phyloP scores from a whole-genome alignment of 495 filamentous ascomycete genomes.

The Aspergillus ostianus region DNA sequence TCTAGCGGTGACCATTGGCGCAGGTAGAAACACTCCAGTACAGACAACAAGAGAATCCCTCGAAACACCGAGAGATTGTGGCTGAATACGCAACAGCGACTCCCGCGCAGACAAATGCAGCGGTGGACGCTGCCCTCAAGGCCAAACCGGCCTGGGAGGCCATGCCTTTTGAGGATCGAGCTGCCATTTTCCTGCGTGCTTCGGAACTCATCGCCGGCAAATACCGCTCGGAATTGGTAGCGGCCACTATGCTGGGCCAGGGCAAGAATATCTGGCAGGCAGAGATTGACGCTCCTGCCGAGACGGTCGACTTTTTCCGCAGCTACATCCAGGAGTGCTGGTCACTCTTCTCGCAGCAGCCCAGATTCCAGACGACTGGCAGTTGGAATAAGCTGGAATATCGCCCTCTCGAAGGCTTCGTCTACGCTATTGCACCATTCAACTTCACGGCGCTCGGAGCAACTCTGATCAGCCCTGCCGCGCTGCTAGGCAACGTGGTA shows the following conservation, averaged over 20 bases:
- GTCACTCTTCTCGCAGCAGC: conserved; percentile 70
- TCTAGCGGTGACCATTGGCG: background rate
- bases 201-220: conserved; percentile 82
- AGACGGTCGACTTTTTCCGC: conserved; percentile 81
- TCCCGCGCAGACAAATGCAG: conserved; percentile 62
- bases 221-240: conserved; percentile 88
- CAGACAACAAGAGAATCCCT: conserved; percentile 63
- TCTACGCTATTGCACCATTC: conserved; percentile 81
- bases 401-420: conserved; percentile 77
- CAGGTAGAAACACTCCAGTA: conserved; percentile 23
- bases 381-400: conserved; percentile 79
- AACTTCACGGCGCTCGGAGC: conserved; percentile 88
- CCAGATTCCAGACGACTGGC: conserved; percentile 48
- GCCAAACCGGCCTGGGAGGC: conserved; percentile 81
- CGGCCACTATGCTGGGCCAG: conserved; percentile 89
- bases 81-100: conserved; percentile 73
- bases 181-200: conserved; percentile 87
- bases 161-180: conserved; percentile 80
- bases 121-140: conserved; percentile 75
- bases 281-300: conserved; percentile 90
- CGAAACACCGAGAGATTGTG: conserved; percentile 62
- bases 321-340: conserved; percentile 75
- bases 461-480: conserved; percentile 71
- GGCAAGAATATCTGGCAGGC: conserved; percentile 97
- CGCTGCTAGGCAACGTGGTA: conserved; percentile 78